Conservation (phyloP, 345 rosid species). For the Acer yangbiense region DNA sequence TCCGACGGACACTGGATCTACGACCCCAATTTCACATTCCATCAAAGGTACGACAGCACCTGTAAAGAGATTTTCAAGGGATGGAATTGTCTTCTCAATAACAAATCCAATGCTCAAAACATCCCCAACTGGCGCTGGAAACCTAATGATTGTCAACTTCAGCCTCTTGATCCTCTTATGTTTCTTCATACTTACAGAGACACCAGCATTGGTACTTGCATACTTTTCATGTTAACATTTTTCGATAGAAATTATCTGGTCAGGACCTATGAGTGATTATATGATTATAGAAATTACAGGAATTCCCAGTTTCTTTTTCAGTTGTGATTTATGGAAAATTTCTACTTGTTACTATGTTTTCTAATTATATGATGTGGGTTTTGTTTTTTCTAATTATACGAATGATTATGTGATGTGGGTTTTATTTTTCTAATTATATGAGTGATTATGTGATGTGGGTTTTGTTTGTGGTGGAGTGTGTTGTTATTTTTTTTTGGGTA, state of each 20-base stretch:
- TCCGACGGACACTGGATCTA: conserved; percentile 81
- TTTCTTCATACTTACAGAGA: conserved; percentile 60
- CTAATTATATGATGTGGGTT: no score
- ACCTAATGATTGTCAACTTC: conserved; percentile 63
- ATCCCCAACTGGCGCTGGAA: conserved; percentile 87
- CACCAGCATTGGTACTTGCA: conserved; percentile 64
- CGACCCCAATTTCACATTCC: conserved; percentile 41
- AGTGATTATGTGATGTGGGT: not conserved
- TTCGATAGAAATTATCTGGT: no score
- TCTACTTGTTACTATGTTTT: no score
- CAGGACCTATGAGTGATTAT: no score
- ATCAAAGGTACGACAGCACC: conserved; percentile 44
- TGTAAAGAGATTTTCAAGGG: conserved; percentile 97
- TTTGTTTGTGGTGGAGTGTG: not conserved
- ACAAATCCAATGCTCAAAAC: conserved; percentile 64
- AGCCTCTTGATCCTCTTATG: conserved; percentile 55
- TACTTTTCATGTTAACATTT: no score
- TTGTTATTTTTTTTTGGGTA: not conserved
- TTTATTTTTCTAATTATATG: not conserved
- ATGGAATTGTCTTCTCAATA: conserved; percentile 78
- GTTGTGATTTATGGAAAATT: no score
- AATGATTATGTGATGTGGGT: not conserved
- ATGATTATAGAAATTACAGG: no score
- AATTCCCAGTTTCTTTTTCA: no score
- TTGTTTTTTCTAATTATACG: no score